These are phyloP conservation scores for Hypomontagnella monticulosa DNA, from an alignment of 495 filamentous ascomycete genomes.

Conservation along the genomic window DNA sequence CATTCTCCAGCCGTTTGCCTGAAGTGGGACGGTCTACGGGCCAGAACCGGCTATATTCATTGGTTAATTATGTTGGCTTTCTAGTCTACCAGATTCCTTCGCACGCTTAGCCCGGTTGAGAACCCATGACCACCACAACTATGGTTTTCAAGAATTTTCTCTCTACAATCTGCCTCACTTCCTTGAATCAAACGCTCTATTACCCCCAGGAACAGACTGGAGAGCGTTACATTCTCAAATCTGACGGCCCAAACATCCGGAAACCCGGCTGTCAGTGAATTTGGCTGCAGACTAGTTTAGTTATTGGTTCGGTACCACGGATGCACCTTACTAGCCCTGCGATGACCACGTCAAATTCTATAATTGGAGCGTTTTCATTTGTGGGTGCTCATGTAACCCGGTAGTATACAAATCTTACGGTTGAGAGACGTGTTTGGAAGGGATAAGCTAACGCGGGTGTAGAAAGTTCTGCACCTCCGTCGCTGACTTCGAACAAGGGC, in stretches of 20 bases:
- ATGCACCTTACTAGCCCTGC: constrained; percentile 20
- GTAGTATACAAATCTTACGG: constrained; percentile 7
- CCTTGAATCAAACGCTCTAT: constrained; percentile 1
- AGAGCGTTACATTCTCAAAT: constrained; percentile 25
- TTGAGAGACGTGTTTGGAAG: constrained; percentile 8
- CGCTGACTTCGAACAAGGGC: not conserved
- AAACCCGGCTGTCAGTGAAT: constrained; percentile 21
- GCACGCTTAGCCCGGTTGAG: constrained; percentile 5
- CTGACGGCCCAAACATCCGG: constrained; percentile 33
- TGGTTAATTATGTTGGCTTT: constrained; percentile 9
- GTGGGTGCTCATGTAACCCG: constrained; percentile 7
- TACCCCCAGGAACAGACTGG: constrained; percentile 24
- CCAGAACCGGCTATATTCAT: constrained; percentile 27
- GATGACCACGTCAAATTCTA: constrained; percentile 1
- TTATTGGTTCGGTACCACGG: constrained; percentile 24
- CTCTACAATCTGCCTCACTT: not conserved
- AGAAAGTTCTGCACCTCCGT: not conserved
- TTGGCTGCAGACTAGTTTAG: not conserved
- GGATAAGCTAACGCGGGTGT: constrained; percentile 17
- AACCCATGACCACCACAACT: constrained; percentile 2
- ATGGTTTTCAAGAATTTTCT: not conserved
- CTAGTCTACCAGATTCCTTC: constrained; percentile 16
- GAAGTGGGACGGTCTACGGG: constrained; percentile 13
- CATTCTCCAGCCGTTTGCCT: constrained; percentile 3
- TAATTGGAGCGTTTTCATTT: constrained; percentile 14